Conservation (phyloP, 225 moss, liverwort and hornwort genomes). For the Rhytidiadelphus loreus region DNA sequence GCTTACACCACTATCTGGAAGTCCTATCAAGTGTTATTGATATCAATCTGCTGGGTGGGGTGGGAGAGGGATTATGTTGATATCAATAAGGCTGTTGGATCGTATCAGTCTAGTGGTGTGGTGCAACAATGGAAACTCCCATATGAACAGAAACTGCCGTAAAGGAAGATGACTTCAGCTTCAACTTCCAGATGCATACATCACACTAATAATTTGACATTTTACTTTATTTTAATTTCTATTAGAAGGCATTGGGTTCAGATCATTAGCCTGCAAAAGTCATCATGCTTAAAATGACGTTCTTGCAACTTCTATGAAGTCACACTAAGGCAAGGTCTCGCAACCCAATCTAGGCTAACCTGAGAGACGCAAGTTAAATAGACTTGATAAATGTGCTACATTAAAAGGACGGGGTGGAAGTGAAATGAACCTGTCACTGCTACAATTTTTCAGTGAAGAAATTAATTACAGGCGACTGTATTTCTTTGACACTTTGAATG, state of each 20-base stretch:
- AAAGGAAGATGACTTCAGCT: neutral
- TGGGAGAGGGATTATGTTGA: neutral
- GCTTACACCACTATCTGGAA: neutral
- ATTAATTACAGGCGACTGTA: conserved; percentile 41
- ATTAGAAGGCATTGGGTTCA: neutral
- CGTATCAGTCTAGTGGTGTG: neutral
- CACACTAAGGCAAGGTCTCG: neutral
- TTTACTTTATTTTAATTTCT: neutral
- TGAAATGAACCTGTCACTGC: neutral
- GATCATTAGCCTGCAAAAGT: neutral
- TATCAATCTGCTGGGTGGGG: too few species aligned
- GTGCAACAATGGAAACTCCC: neutral
- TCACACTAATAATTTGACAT: neutral
- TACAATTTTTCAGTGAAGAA: conserved; percentile 47
- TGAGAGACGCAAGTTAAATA: neutral
- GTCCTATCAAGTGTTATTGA: neutral
- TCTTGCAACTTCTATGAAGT: neutral
- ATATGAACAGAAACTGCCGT: neutral
- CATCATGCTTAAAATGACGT: neutral
- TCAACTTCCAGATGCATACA: neutral
- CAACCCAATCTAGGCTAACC: neutral
- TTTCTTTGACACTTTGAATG: conserved; percentile 63
- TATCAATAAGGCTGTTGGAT: neutral
- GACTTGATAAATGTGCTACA: neutral
- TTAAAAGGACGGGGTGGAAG: neutral